Evolutionary conservation across 2,329 filamentous ascomycete species (phyloP), one percentile per base, ranked within the genome.

Genomic region (Fusarium euwallaceae): DNA sequence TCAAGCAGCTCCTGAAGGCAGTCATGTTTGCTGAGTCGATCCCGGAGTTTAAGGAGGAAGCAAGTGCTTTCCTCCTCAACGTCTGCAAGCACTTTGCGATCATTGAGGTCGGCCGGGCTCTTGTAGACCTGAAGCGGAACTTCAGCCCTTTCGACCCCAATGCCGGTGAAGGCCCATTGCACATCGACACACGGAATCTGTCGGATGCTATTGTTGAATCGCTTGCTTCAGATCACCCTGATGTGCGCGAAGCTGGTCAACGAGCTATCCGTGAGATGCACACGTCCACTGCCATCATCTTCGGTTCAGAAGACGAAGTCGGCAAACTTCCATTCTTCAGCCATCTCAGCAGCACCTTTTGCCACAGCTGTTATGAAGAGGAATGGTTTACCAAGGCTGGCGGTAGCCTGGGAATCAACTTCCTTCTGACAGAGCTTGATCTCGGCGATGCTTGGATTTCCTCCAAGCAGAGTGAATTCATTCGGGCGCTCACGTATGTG

Each of bases 331-430:
- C 93, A 1, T 94, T 99, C 83, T 99, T 99, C 84, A 89, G 88
- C 68, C 92, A 96, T 78, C 87, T 99, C 7, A 92, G 93, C 43
- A 93, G 91, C 70, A 92, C 92, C 1, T 98, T 98, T 81, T 97
- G 94, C 77, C 97, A 99, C 81, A 95, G 94, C 74, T 99, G 97
- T 82, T 95, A 98, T 78, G 95, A 97, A 78, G 96, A 99, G 81
- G 97, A 99, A 79, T 99, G 97, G 97, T 99, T 98, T 80, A 95
- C 95, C 62, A 99, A 99, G 84, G 94, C 95, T 41, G 97, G 96
- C 59, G 97, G 97, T 43, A 95, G 94, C 64, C 86, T 96, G 22
- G 97, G 97, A 65, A 98, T 99, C 78, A 93, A 94, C 79, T 92
- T 97, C 66, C 86, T 99, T 67, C 92, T 96, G 36, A 96, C 94